Conservation (phyloP, 2,329 filamentous ascomycete species). For the Nemania sp. region DNA sequence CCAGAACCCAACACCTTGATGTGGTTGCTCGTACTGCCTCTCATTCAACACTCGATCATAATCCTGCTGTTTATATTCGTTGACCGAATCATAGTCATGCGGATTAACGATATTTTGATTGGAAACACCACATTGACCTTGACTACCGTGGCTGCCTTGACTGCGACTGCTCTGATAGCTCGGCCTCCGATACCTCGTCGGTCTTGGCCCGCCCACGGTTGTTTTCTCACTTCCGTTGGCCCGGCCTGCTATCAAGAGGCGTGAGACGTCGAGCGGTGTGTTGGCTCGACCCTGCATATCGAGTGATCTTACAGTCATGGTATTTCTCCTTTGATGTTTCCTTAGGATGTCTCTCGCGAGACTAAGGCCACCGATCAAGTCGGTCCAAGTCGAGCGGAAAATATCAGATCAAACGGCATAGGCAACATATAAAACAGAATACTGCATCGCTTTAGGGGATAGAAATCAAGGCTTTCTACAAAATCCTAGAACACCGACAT, state of each 20-base stretch:
- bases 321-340: neutral
- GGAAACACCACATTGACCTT: constrained; percentile 10
- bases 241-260: constrained; percentile 18
- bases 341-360: neutral
- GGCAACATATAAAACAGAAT: neutral
- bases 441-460: neutral
- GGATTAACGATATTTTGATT: constrained; percentile 16
- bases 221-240: neutral
- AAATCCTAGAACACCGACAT: no score
- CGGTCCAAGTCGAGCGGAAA: neutral
- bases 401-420: neutral
- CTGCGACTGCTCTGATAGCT: constrained; percentile 3
- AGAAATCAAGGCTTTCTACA: neutral
- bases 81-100: constrained; percentile 18
- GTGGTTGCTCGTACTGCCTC: constrained; percentile 14
- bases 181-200: neutral
- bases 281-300: neutral
- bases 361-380: neutral
- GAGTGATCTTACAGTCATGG: neutral
- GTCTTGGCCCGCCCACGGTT: neutral
- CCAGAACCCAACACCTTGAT: constrained; percentile 34
- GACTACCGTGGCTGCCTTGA: neutral
- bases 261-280: constrained; percentile 12
- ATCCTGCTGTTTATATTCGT: constrained; percentile 11
- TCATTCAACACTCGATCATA: neutral